phyloP scores from a whole-genome alignment of 129 eudicot species.

The Kitagawia praeruptora region DNA sequence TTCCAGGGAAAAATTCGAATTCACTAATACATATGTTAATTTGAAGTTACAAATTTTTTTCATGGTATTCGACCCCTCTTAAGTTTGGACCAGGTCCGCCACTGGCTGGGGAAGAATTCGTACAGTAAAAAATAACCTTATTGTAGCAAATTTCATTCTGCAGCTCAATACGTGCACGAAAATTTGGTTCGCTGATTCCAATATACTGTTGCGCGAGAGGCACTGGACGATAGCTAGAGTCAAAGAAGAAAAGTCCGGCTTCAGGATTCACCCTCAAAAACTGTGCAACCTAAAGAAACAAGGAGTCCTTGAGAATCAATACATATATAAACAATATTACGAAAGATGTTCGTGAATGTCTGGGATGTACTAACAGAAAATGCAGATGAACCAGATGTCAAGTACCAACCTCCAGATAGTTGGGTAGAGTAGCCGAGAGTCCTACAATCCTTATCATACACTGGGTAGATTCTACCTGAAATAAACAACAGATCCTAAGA shows the following conservation, averaged over 20 bases:
- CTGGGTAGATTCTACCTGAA: constrained; percentile 94
- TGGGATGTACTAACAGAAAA: background rate
- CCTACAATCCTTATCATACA: constrained; percentile 98
- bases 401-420: constrained; percentile 76
- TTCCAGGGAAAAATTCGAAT: too few species aligned
- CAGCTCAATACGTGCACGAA: constrained; percentile 65
- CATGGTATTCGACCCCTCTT: too few species aligned
- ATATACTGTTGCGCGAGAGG: constrained; percentile 96
- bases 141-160: constrained; percentile 78
- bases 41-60: too few species aligned
- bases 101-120: background rate
- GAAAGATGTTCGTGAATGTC: constrained; percentile 1
- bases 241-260: constrained; percentile 85
- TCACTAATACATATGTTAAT: too few species aligned
- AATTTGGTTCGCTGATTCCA: constrained; percentile 80
- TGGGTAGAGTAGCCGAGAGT: constrained; percentile 95
- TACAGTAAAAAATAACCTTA: constrained; percentile 42
- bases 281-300: constrained; percentile 73
- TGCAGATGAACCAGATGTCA: constrained; percentile 7
- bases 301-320: constrained; percentile 3
- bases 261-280: constrained; percentile 95
- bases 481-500: constrained; percentile 10
- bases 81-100: too few species aligned
- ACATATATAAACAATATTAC: background rate
- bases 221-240: constrained; percentile 97